These are phyloP conservation scores for Yarrowia phangngaensis DNA, from an alignment of 805 yeast species.

Conservation along the genomic window DNA sequence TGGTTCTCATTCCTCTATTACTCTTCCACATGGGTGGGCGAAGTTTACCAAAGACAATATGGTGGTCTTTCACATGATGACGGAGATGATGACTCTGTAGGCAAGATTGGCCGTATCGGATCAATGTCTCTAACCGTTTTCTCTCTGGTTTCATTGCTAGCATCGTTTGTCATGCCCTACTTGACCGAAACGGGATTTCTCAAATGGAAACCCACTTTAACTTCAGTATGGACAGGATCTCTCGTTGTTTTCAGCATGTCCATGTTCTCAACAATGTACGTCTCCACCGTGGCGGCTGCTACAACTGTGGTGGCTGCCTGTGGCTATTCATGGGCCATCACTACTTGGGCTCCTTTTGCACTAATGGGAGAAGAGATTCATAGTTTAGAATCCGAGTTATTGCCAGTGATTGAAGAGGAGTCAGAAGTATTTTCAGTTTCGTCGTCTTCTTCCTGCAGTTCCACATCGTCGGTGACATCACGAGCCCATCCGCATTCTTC, in stretches of 20 bases:
- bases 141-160: slow-evolving; percentile 48
- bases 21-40: slow-evolving; percentile 64
- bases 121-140: slow-evolving; percentile 41
- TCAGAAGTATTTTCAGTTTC: too few relatives aligned
- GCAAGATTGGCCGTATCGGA: slow-evolving; percentile 38
- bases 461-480: background rate
- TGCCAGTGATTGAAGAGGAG: background rate
- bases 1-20: slow-evolving; percentile 65
- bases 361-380: slow-evolving; percentile 50
- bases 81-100: slow-evolving; percentile 37
- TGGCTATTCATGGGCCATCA: slow-evolving; percentile 65
- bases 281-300: slow-evolving; percentile 45
- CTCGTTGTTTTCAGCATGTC: slow-evolving; percentile 53
- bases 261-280: slow-evolving; percentile 47
- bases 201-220: slow-evolving; percentile 2
- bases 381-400: background rate
- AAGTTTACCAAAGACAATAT: slow-evolving; percentile 46
- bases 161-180: slow-evolving; percentile 35
- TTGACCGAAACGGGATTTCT: background rate
- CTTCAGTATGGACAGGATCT: slow-evolving; percentile 34
- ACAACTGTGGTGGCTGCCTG: slow-evolving; percentile 50
- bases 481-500: background rate
- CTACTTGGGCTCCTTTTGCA: slow-evolving; percentile 67
- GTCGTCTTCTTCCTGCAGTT: background rate
- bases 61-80: background rate